Conservation (phyloP, 768 basidiomycete species). For the Leccinellum luteum region DNA sequence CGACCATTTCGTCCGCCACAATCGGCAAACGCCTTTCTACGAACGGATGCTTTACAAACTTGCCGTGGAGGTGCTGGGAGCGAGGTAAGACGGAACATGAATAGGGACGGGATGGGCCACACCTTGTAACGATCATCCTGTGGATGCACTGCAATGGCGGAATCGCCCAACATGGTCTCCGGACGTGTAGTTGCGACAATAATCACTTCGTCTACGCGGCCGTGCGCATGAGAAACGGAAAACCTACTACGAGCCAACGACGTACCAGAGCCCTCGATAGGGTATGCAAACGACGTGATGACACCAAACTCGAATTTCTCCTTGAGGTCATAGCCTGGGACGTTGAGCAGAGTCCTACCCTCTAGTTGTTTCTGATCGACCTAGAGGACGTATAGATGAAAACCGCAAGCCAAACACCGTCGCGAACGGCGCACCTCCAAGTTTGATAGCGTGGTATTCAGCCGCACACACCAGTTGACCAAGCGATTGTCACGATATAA, state of each 20-base stretch:
- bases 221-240: not conserved
- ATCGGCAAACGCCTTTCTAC: constrained; percentile 84
- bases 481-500: constrained; percentile 95
- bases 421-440: constrained; percentile 65
- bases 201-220: constrained; percentile 72
- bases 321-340: constrained; percentile 94
- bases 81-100: not conserved
- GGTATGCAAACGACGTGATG: constrained; percentile 94
- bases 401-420: not conserved
- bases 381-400: constrained; percentile 34
- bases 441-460: constrained; percentile 98
- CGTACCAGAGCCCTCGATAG: constrained; percentile 79
- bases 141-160: constrained; percentile 94
- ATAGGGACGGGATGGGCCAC: not conserved
- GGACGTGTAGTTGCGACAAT: constrained; percentile 97
- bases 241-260: not conserved
- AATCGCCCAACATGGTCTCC: constrained; percentile 98
- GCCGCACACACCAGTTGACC: constrained; percentile 95
- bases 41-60: constrained; percentile 89
- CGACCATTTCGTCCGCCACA: constrained; percentile 82
- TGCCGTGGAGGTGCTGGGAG: constrained; percentile 86
- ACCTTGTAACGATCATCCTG: constrained; percentile 88
- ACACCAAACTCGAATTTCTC: constrained; percentile 98
- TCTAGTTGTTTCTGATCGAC: constrained; percentile 90
- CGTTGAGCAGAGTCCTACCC: constrained; percentile 80